phyloP scores from a whole-genome alignment of 176 grass and related monocot genomes.

The Oryza brachyantha region DNA sequence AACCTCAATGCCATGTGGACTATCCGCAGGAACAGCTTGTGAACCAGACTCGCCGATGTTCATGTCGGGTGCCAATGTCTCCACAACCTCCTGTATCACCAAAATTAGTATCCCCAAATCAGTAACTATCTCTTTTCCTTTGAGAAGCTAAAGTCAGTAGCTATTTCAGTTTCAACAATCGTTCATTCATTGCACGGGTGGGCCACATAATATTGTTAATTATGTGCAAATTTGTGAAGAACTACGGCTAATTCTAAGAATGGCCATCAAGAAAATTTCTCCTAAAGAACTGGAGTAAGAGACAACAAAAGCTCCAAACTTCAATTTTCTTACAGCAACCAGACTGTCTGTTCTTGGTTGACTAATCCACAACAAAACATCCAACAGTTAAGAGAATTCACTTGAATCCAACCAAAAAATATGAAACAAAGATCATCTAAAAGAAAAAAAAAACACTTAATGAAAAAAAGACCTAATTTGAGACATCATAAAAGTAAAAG shows the following conservation, averaged over 20 bases:
- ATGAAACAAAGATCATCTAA: background rate
- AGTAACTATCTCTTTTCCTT: background rate
- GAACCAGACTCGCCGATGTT: slow-evolving; percentile 35
- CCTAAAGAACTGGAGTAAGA: background rate
- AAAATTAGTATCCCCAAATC: slow-evolving; percentile 6
- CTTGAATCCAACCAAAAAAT: background rate
- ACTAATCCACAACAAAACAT: slow-evolving; percentile 13
- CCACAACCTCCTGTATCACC: slow-evolving; percentile 56
- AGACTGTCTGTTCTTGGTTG: background rate
- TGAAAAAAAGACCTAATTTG: slow-evolving; percentile 5
- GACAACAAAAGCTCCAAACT: background rate
- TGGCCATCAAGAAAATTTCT: background rate
- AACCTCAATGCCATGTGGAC: slow-evolving; percentile 57
- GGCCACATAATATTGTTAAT: background rate
- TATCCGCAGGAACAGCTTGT: slow-evolving; percentile 28
- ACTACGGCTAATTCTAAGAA: background rate
- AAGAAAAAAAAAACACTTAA: slow-evolving; percentile 14
- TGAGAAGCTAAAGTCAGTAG: background rate
- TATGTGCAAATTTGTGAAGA: background rate
- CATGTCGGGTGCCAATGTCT: slow-evolving; percentile 46
- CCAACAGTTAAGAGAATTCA: background rate
- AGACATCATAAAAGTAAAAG: slow-evolving; percentile 10
- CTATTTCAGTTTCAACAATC: background rate
- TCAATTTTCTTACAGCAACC: background rate
- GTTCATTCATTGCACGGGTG: background rate